phyloP scores from a whole-genome alignment of 176 grass and related monocot species.

The Guadua angustifolia region DNA sequence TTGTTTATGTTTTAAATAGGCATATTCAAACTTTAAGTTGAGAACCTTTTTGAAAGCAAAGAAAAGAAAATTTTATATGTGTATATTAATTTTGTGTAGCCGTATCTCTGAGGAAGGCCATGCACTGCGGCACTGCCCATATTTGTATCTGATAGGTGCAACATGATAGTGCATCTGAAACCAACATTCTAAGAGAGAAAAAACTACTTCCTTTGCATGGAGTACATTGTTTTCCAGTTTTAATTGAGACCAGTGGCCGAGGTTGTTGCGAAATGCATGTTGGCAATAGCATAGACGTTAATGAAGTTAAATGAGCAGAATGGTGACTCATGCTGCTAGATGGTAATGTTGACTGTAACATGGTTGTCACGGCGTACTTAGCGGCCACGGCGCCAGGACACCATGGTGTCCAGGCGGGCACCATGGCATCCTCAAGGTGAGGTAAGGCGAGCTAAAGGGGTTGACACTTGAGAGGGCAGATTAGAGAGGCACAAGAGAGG shows the following conservation, averaged over 20 bases:
- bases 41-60: not conserved
- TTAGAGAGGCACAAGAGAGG: too few species aligned
- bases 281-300: not conserved
- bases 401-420: too few species aligned
- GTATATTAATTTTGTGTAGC: not conserved
- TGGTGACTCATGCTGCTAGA: not conserved
- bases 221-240: not conserved
- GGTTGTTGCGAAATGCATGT: not conserved
- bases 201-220: not conserved
- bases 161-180: not conserved
- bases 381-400: too few species aligned
- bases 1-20: constrained; percentile 15
- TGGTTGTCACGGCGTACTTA: too few species aligned
- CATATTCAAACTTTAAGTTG: not conserved
- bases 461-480: too few species aligned
- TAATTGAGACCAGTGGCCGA: not conserved
- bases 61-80: not conserved
- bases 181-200: not conserved
- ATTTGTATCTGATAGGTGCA: not conserved
- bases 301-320: not conserved
- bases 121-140: not conserved
- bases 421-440: too few species aligned
- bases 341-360: not conserved
- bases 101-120: not conserved
- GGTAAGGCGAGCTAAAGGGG: too few species aligned